phyloP scores from a whole-genome alignment of 2,329 filamentous ascomycete species.

The Gliomastix tumulicola region DNA sequence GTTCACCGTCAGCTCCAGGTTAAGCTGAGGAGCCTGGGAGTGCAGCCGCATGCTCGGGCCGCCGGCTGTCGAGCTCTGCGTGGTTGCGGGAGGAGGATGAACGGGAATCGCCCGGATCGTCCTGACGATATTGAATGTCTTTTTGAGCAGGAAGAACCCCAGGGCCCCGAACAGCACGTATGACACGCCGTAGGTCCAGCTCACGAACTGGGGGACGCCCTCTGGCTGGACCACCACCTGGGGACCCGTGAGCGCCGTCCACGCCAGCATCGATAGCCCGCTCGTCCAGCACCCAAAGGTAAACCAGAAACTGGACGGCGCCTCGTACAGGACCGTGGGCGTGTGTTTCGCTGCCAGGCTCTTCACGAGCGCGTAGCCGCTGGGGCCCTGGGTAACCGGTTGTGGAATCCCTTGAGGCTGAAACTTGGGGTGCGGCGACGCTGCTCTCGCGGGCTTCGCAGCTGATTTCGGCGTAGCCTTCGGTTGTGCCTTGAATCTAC shows the following conservation, averaged over 20 bases:
- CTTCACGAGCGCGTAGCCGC: constrained; percentile 39
- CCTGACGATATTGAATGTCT: constrained; percentile 50
- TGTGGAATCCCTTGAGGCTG: no score
- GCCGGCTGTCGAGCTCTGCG: constrained; percentile 5
- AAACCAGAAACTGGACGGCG: constrained; percentile 57
- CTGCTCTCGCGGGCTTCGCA: no score
- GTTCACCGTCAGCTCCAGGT: constrained; percentile 45
- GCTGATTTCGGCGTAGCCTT: no score
- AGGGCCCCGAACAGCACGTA: constrained; percentile 53
- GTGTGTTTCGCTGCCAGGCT: constrained; percentile 48
- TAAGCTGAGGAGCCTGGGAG: constrained; percentile 31
- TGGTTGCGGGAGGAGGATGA: no score
- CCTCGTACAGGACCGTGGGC: constrained; percentile 56
- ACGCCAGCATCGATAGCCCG: constrained; percentile 31
- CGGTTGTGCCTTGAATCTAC: no score
- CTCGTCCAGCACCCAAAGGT: constrained; percentile 52
- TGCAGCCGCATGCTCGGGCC: no score
- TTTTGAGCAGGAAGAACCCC: constrained; percentile 52
- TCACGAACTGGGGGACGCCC: constrained; percentile 48
- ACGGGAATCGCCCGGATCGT: constrained; percentile 49
- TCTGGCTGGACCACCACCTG: constrained; percentile 29
- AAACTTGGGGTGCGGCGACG: no score
- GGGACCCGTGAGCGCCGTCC: constrained; percentile 25
- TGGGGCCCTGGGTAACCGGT: no score
- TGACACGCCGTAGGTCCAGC: constrained; percentile 47